Percentiles rank a stretch among this genome's conserved stretches.
Conservation (phyloP, 2,329 filamentous ascomycete genomes). For the Sclerotinia nivalis region DNA sequence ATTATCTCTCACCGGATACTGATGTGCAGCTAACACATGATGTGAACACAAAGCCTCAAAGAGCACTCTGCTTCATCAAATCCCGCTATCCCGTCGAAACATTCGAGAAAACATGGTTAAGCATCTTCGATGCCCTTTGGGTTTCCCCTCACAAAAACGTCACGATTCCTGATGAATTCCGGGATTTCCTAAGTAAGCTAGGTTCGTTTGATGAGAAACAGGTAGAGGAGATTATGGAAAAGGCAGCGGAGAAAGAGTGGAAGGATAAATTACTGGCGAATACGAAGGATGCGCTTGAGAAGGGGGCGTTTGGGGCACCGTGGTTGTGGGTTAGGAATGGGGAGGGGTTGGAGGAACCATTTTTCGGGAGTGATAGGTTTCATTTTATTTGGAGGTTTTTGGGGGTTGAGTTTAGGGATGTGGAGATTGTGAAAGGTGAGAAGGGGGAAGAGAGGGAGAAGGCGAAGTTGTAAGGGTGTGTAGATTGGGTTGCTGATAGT, state of each 20-base stretch:
- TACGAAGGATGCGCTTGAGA: conserved; percentile 62
- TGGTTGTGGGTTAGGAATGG: conserved; percentile 69
- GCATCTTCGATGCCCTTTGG: conserved; percentile 64
- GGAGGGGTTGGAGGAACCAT: conserved; percentile 61
- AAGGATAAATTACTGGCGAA: conserved; percentile 57
- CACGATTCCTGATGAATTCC: conserved; percentile 56
- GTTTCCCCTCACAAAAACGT: conserved; percentile 58
- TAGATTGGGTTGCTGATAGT: neutral
- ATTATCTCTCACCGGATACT: neutral
- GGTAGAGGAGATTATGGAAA: conserved; percentile 56
- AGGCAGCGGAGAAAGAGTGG: conserved; percentile 50
- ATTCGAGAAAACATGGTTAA: conserved; percentile 56
- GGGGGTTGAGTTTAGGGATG: conserved; percentile 58
- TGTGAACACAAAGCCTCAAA: conserved; percentile 55
- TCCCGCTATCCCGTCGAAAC: conserved; percentile 49
- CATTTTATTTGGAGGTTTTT: conserved; percentile 69
- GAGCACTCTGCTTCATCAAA: conserved; percentile 68
- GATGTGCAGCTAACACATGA: neutral
- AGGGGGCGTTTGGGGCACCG: conserved; percentile 73
- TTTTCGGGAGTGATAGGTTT: conserved; percentile 77
- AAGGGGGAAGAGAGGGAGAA: conserved; percentile 30
- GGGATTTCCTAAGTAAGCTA: conserved; percentile 43
- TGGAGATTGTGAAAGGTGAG: conserved; percentile 46
- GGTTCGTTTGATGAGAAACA: conserved; percentile 52
- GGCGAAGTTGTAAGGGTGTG: conserved; percentile 5